Base-by-base conservation (phyloP, 495 filamentous ascomycete species). In the Tuber melanosporum region DNA sequence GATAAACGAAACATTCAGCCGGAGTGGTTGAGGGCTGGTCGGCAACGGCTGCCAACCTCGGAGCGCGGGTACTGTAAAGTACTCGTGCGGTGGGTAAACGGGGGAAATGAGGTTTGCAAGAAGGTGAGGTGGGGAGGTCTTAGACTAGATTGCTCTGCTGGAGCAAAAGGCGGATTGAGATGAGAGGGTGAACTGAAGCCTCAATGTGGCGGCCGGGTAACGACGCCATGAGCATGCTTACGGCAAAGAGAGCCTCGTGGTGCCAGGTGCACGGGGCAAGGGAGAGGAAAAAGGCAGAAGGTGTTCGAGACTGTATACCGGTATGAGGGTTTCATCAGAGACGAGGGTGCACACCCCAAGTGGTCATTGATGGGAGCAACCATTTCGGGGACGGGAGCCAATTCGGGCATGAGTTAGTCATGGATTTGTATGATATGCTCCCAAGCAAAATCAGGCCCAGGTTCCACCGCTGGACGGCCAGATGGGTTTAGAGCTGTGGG, bases 401-500 rank as follows among this genome's bases (percentile, higher is more conserved):
- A 52, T n/a, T n/a, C 49, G 49, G n/a, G n/a, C 14, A 9, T 32
- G 52, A 32, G 52, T n/a, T 62, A 32, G 52, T 62, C 52, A 32
- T 32, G 22, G 10, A 32, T 62, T 62, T n/a, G 39, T 41, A 41
- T 41, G 39, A 41, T 15, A 32, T 32, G n/a, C 14, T 62, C 12
- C 26, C n/a, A 15, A 62, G 52, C 52, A 6, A 32, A 32, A 26
- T 32, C 32, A n/a, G 52, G 9, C 44, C n/a, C 12, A 32, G n/a
- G n/a, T 26, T 52, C 49, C 49, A 52, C 47, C 5, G 20, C 47
- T 52, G 10, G n/a, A 32, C n/a, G 0, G 47, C 71, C 75, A 36
- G 72, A 78, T 73, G 69, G 44, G 76, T 75, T 70, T 70, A 57
- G 78, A 79, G 72, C 70, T 79, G 78, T 57, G 71, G 73, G 57